A percentile compares a stretch with the other conserved stretches of the same genome.
phyloP scores from a whole-genome alignment of 1,284 basidiomycete genomes.

The Trichosporon asahii region DNA sequence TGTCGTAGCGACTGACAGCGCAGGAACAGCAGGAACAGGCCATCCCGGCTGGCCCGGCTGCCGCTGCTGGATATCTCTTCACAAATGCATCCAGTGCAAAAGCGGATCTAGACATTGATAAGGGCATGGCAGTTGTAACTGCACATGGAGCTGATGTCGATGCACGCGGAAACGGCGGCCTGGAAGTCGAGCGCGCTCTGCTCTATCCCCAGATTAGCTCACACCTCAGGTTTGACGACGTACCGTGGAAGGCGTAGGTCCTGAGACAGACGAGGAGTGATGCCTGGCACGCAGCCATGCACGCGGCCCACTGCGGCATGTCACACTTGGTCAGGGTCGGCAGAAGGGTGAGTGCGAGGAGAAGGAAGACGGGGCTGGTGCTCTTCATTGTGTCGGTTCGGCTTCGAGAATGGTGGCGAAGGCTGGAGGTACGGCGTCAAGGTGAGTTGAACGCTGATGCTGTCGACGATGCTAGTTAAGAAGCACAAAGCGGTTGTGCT shows the following conservation, averaged over 20 bases:
- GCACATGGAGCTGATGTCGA: not conserved
- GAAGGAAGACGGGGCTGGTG: not conserved
- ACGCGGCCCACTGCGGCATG: not conserved
- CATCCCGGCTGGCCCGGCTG: too few relatives aligned
- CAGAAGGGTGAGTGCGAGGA: not conserved
- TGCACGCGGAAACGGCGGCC: not conserved
- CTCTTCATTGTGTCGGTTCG: not conserved
- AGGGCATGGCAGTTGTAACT: not conserved
- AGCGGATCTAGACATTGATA: not conserved
- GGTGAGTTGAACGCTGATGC: too few relatives aligned
- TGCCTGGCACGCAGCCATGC: not conserved
- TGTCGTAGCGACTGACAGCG: too few relatives aligned
- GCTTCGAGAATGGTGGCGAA: not conserved
- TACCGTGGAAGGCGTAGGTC: not conserved
- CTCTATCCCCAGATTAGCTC: not conserved
- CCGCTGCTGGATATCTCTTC: too few relatives aligned
- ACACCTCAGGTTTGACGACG: not conserved
- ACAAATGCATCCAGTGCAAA: too few relatives aligned
- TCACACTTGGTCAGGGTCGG: not conserved
- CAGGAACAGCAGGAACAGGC: too few relatives aligned
- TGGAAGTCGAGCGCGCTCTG: not conserved
- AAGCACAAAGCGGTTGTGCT: not conserved
- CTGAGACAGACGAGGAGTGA: not conserved
- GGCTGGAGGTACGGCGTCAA: too few relatives aligned
- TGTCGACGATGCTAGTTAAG: too few relatives aligned